Conservation (phyloP, 371 early-diverging fungal species). For the Haplosporangium sp. region DNA sequence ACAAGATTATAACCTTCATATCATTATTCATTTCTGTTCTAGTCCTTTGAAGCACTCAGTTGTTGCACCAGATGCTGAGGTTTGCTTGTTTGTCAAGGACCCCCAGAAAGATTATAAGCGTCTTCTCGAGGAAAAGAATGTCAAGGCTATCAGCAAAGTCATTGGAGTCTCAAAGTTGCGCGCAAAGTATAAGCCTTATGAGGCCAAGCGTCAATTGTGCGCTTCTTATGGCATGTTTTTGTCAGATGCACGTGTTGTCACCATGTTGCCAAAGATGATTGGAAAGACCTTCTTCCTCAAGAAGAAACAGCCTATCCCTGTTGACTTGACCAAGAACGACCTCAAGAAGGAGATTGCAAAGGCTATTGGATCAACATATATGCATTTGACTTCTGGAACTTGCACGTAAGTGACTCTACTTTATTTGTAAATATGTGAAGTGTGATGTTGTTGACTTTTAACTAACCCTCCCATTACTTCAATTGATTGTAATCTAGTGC, state of each 20-base stretch:
- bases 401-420: slow-evolving; percentile 62
- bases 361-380: slow-evolving; percentile 82
- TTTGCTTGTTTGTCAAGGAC: slow-evolving; percentile 90
- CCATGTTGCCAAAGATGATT: slow-evolving; percentile 80
- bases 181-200: slow-evolving; percentile 78
- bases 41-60: slow-evolving; percentile 71
- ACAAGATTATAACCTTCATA: no score
- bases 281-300: slow-evolving; percentile 89
- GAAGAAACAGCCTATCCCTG: slow-evolving; percentile 91
- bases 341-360: slow-evolving; percentile 77
- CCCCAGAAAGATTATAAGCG: slow-evolving; percentile 83
- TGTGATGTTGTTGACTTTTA: no score
- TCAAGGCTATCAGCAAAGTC: slow-evolving; percentile 75
- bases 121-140: slow-evolving; percentile 68
- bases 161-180: slow-evolving; percentile 85
- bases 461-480: no score
- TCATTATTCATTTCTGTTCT: background rate
- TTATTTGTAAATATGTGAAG: no score
- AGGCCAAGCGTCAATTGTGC: slow-evolving; percentile 81
- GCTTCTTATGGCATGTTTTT: slow-evolving; percentile 85
- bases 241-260: slow-evolving; percentile 84
- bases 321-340: slow-evolving; percentile 74
- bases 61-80: slow-evolving; percentile 61
- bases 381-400: slow-evolving; percentile 77
- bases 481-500: slow-evolving; percentile 55